Percentiles rank a stretch among this genome's conserved stretches.
These are phyloP conservation scores for Ceriops zippeliana DNA, from an alignment of 345 rosid species.

Conservation along the genomic window DNA sequence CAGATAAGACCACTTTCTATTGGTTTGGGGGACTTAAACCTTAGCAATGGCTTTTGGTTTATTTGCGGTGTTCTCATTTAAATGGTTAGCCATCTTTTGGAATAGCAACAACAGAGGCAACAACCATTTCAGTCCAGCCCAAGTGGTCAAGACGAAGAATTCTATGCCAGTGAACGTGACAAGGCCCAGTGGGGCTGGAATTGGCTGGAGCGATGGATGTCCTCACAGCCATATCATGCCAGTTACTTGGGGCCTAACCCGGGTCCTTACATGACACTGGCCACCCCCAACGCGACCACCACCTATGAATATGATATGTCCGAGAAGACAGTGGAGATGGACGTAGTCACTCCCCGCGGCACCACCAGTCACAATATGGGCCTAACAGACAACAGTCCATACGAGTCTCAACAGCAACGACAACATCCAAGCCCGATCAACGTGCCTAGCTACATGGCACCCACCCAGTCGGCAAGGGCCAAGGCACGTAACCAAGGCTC, in stretches of 20 bases:
- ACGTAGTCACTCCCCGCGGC: conserved; percentile 38
- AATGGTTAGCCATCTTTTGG: neutral
- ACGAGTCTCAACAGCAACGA: conserved; percentile 35
- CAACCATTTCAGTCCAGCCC: conserved; percentile 23
- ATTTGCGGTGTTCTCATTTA: too few species aligned
- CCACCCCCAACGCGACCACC: conserved; percentile 43
- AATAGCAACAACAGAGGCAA: conserved; percentile 36
- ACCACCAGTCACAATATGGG: conserved; percentile 21
- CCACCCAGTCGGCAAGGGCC: conserved; percentile 86
- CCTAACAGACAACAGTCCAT: conserved; percentile 28
- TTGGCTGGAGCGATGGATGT: conserved; percentile 96
- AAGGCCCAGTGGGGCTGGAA: conserved; percentile 84
- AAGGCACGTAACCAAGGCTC: conserved; percentile 54
- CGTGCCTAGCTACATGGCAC: conserved; percentile 85
- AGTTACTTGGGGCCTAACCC: conserved; percentile 42
- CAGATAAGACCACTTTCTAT: too few species aligned
- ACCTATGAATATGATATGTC: conserved; percentile 69
- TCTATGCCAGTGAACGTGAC: conserved; percentile 38
- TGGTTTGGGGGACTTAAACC: too few species aligned
- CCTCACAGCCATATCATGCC: conserved; percentile 56
- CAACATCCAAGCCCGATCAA: conserved; percentile 30
- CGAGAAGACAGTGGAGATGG: conserved; percentile 84
- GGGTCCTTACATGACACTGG: conserved; percentile 48
- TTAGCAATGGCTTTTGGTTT: too few species aligned
- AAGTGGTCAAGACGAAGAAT: conserved; percentile 32